These are phyloP conservation scores for Phialophora expanda DNA, from an alignment of 2,329 filamentous ascomycete species.

Conservation along the genomic window DNA sequence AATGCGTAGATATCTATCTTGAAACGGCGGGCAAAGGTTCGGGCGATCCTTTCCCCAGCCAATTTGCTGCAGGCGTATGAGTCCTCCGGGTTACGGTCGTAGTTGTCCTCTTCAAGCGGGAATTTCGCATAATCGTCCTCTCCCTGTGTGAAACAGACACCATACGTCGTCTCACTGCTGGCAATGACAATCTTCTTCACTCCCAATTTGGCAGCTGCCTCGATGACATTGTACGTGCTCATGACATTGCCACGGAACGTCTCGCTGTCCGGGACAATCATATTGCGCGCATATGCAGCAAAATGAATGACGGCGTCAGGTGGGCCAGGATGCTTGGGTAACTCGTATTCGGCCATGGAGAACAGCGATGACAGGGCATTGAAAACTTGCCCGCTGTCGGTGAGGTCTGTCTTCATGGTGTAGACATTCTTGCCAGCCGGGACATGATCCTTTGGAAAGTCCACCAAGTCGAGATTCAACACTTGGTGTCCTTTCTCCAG, in stretches of 20 bases:
- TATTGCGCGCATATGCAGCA: conserved; percentile 63
- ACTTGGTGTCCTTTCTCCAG: conserved; percentile 58
- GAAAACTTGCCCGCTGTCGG: conserved; percentile 62
- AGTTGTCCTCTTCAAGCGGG: conserved; percentile 61
- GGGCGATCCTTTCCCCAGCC: conserved; percentile 62
- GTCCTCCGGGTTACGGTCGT: conserved; percentile 66
- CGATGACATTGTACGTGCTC: conserved; percentile 66
- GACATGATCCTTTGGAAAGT: conserved; percentile 44
- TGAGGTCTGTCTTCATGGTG: conserved; percentile 62
- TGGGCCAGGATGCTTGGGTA: conserved; percentile 47
- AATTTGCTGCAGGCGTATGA: conserved; percentile 66
- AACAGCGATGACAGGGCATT: conserved; percentile 64
- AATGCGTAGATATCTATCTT: conserved; percentile 64
- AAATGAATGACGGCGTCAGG: conserved; percentile 69
- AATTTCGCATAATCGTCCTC: conserved; percentile 62
- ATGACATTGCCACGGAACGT: conserved; percentile 62
- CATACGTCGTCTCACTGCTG: conserved; percentile 64
- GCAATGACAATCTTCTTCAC: conserved; percentile 68
- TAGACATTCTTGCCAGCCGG: conserved; percentile 54
- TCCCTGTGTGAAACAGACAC: conserved; percentile 66
- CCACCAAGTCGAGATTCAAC: conserved; percentile 61
- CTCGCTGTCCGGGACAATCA: conserved; percentile 66
- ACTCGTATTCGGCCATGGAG: conserved; percentile 57
- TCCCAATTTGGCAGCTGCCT: conserved; percentile 66
- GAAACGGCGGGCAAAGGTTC: conserved; percentile 63